These are phyloP conservation scores for Pseudogymnoascus sp. DNA, from an alignment of 2,329 filamentous ascomycete genomes.

Conservation along the genomic window DNA sequence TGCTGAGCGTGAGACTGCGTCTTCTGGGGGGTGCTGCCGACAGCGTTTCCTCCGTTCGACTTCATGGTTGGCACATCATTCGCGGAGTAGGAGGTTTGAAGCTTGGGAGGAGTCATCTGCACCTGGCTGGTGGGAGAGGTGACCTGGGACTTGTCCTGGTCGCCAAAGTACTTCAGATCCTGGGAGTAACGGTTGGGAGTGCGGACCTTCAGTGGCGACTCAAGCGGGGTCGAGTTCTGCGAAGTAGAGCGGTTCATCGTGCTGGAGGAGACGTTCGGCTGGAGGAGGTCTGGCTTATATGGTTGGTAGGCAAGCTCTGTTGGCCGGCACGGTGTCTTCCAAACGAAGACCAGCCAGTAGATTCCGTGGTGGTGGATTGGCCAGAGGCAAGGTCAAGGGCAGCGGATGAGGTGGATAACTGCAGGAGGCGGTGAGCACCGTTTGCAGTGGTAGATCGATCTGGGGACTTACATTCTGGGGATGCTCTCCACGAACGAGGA, in stretches of 20 bases:
- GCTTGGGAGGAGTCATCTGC: slow-evolving; percentile 61
- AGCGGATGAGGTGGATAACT: slow-evolving; percentile 76
- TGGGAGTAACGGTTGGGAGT: slow-evolving; percentile 52
- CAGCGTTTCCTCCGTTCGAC: slow-evolving; percentile 27
- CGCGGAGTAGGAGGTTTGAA: slow-evolving; percentile 84
- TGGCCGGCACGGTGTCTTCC: slow-evolving; percentile 27
- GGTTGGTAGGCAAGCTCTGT: slow-evolving; percentile 38
- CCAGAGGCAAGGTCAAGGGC: slow-evolving; percentile 73
- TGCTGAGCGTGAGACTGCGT: slow-evolving; percentile 57
- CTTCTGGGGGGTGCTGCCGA: slow-evolving; percentile 22
- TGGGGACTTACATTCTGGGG: slow-evolving; percentile 26
- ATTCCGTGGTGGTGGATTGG: slow-evolving; percentile 58
- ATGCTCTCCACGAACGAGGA: slow-evolving; percentile 57
- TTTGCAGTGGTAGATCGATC: slow-evolving; percentile 11
- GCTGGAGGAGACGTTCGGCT: slow-evolving; percentile 32
- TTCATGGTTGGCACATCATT: slow-evolving; percentile 85
- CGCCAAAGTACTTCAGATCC: slow-evolving; percentile 43
- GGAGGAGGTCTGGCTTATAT: slow-evolving; percentile 18
- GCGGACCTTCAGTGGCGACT: slow-evolving; percentile 42
- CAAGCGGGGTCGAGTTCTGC: slow-evolving; percentile 36
- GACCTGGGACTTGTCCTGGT: slow-evolving; percentile 24
- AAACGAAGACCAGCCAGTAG: slow-evolving; percentile 28
- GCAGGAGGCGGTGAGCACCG: slow-evolving; percentile 37
- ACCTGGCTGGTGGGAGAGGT: slow-evolving; percentile 41
- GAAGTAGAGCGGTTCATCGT: slow-evolving; percentile 27